Conservation (phyloP, 2,329 filamentous ascomycete genomes). For the Trematosphaeria pertusa region DNA sequence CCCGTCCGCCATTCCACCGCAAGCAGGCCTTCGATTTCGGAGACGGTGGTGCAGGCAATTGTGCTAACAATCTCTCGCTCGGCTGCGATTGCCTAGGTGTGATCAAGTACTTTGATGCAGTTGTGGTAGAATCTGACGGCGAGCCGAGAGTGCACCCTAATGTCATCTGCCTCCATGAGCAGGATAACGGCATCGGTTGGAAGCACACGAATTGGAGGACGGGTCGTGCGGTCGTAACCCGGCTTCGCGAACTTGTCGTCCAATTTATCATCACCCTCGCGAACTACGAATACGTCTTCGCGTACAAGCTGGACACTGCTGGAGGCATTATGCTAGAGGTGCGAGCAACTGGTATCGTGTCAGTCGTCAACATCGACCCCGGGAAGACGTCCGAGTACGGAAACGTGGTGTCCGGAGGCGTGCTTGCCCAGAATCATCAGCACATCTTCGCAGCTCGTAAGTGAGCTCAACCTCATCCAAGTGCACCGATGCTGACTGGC, state of each 20-base stretch:
- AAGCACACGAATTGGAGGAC: slow-evolving; percentile 76
- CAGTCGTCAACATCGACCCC: slow-evolving; percentile 65
- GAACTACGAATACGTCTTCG: slow-evolving; percentile 75
- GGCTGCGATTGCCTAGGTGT: slow-evolving; percentile 74
- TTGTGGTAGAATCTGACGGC: slow-evolving; percentile 62
- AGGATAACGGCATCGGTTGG: slow-evolving; percentile 73
- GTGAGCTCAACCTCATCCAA: slow-evolving; percentile 2
- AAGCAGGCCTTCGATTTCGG: slow-evolving; percentile 78
- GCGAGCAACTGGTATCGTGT: slow-evolving; percentile 71
- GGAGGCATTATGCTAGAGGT: slow-evolving; percentile 68
- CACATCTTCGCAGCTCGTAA: slow-evolving; percentile 64
- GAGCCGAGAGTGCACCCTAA: slow-evolving; percentile 63
- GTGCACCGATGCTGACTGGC: slow-evolving; percentile 31
- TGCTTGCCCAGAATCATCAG: slow-evolving; percentile 73
- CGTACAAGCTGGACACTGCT: slow-evolving; percentile 69
- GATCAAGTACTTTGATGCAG: slow-evolving; percentile 70
- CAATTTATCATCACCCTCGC: slow-evolving; percentile 73
- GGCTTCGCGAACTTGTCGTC: slow-evolving; percentile 68
- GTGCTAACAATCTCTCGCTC: slow-evolving; percentile 71
- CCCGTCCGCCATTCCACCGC: slow-evolving; percentile 67
- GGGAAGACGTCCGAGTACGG: slow-evolving; percentile 63
- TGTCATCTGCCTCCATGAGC: slow-evolving; percentile 72
- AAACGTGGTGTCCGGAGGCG: slow-evolving; percentile 69
- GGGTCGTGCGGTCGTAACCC: slow-evolving; percentile 65
- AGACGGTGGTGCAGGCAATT: slow-evolving; percentile 70